A percentile compares a stretch with the other conserved stretches of the same genome.
Conservation (phyloP, 75 land plant genomes). For the Isoetes taiwanensis region DNA sequence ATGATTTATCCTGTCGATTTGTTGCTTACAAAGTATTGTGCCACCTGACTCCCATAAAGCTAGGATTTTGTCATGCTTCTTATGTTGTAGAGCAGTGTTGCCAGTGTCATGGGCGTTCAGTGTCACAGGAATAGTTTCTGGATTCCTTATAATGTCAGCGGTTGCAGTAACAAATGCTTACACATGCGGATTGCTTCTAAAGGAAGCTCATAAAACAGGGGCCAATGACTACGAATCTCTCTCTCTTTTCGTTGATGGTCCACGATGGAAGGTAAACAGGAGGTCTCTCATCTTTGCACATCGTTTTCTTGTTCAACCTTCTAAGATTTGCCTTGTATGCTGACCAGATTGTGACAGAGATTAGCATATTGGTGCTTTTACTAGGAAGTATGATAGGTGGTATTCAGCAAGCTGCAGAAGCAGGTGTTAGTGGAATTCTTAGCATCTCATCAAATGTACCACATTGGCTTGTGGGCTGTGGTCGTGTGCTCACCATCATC, state of each 20-base stretch:
- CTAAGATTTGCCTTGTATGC: background rate
- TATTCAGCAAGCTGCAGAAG: constrained; percentile 24
- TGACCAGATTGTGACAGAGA: constrained; percentile 15
- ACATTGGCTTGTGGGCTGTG: constrained; percentile 8
- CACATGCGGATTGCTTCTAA: constrained; percentile 29
- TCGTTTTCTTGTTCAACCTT: background rate
- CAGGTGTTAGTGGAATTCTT: constrained; percentile 16
- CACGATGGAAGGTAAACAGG: constrained; percentile 15
- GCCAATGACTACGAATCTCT: constrained; percentile 21
- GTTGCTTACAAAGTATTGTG: no score
- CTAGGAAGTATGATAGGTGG: constrained; percentile 14
- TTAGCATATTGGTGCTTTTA: constrained; percentile 19
- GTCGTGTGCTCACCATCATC: constrained; percentile 23
- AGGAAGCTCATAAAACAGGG: constrained; percentile 14
- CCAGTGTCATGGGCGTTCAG: constrained; percentile 27
- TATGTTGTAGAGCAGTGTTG: constrained; percentile 26
- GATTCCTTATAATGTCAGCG: constrained; percentile 19
- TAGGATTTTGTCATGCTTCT: no score
- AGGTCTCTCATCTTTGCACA: background rate
- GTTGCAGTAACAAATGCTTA: constrained; percentile 26
- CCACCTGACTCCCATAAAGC: no score
- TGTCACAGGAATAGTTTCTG: constrained; percentile 22
- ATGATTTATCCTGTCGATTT: no score
- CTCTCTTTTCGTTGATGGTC: constrained; percentile 11
- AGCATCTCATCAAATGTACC: constrained; percentile 17